A percentile compares a stretch with the other conserved stretches of the same genome.
Evolutionary conservation across 2,329 filamentous ascomycete genomes (phyloP).

Genomic region (Colletotrichum liriopes): DNA sequence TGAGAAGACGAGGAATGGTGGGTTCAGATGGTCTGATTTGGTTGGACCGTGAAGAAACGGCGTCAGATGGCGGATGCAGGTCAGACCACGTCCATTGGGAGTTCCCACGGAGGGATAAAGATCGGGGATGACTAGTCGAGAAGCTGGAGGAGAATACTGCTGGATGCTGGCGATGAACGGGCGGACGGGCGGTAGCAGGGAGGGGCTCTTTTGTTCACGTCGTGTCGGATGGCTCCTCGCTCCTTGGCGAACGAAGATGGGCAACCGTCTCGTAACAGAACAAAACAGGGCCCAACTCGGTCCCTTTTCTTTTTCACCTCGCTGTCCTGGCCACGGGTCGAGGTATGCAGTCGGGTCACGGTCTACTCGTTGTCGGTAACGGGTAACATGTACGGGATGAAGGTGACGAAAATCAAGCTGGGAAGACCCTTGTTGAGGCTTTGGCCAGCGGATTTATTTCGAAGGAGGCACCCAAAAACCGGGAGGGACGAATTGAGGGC

Average conservation of each 20-base stretch:
- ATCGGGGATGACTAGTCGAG: slow-evolving; percentile 3
- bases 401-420: slow-evolving; percentile 10
- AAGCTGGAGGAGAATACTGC: slow-evolving; percentile 10
- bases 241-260: slow-evolving; percentile 32
- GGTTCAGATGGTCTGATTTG: slow-evolving; percentile 14
- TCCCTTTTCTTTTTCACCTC: slow-evolving; percentile 17
- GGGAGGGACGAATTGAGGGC: slow-evolving; percentile 28
- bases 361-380: slow-evolving; percentile 31
- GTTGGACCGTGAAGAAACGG: slow-evolving; percentile 25
- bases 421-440: slow-evolving; percentile 33
- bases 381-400: slow-evolving; percentile 14
- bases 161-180: slow-evolving; percentile 21
- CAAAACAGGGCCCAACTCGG: slow-evolving; percentile 14
- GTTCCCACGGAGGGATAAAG: slow-evolving; percentile 14
- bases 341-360: slow-evolving; percentile 30
- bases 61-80: slow-evolving; percentile 27
- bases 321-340: slow-evolving; percentile 17
- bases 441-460: slow-evolving; percentile 17
- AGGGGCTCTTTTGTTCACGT: slow-evolving; percentile 31
- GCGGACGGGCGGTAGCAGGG: slow-evolving; percentile 19
- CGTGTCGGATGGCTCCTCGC: slow-evolving; percentile 14
- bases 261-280: slow-evolving; percentile 29
- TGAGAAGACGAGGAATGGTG: slow-evolving; percentile 9
- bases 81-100: slow-evolving; percentile 34
- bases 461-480: slow-evolving; percentile 29